These are phyloP conservation scores for Durotheca rogersii DNA, from an alignment of 495 filamentous ascomycete genomes.

Conservation along the genomic window DNA sequence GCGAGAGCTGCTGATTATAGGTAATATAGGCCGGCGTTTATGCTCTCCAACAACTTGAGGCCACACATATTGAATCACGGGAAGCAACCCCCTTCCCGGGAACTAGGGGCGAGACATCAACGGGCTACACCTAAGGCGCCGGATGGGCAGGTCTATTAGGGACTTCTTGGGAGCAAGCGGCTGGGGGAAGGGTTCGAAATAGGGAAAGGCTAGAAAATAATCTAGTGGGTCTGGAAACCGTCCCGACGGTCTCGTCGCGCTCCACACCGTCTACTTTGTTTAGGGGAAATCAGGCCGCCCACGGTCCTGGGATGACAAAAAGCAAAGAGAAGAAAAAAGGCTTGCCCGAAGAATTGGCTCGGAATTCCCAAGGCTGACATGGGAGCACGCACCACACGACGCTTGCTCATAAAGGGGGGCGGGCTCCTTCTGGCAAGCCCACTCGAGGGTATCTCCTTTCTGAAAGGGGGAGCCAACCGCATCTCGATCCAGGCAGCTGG, in stretches of 20 bases:
- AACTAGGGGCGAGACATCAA: too few relatives aligned
- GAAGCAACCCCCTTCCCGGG: too few relatives aligned
- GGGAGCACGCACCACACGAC: too few relatives aligned
- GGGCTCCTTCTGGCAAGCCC: too few relatives aligned
- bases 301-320: slow-evolving; percentile 27
- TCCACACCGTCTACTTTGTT: slow-evolving; percentile 17
- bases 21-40: too few relatives aligned
- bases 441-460: background rate
- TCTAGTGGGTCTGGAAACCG: slow-evolving; percentile 22
- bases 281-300: slow-evolving; percentile 10
- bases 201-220: slow-evolving; percentile 14
- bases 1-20: background rate
- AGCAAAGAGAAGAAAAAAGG: slow-evolving; percentile 3
- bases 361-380: slow-evolving; percentile 3
- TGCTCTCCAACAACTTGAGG: too few relatives aligned
- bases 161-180: background rate
- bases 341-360: slow-evolving; percentile 1
- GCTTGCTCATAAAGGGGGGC: too few relatives aligned
- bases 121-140: too few relatives aligned
- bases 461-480: background rate
- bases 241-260: slow-evolving; percentile 10
- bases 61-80: too few relatives aligned
- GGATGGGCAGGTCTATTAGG: too few relatives aligned
- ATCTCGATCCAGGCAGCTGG: slow-evolving; percentile 7
- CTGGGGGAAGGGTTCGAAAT: slow-evolving; percentile 10